Evolutionary conservation across 805 yeast genomes (phyloP).

Genomic region (Kuraishia hungarica): DNA sequence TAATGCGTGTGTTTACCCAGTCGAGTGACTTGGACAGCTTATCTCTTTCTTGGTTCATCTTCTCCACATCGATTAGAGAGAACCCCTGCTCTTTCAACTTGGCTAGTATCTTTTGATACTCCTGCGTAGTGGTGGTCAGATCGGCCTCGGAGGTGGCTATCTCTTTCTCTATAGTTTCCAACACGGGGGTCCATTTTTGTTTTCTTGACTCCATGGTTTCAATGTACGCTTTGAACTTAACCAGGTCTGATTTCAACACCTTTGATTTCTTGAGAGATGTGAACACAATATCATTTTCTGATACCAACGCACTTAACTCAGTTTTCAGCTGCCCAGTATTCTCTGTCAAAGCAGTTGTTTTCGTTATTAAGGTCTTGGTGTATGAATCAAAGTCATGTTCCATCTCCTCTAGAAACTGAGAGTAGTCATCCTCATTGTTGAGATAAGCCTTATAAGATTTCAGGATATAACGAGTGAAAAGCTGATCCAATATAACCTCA

Average conservation of each 20-base stretch:
- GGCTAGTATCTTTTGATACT: conserved; percentile 30
- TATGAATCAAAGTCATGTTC: conserved; percentile 44
- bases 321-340: conserved; percentile 31
- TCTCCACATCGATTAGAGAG: conserved; percentile 55
- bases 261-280: conserved; percentile 46
- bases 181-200: conserved; percentile 50
- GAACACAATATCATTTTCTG: conserved; percentile 37
- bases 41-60: conserved; percentile 54
- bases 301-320: conserved; percentile 31
- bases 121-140: conserved; percentile 26
- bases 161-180: conserved; percentile 51
- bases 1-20: neutral
- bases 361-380: conserved; percentile 37
- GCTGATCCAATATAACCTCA: conserved; percentile 34
- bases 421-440: conserved; percentile 52
- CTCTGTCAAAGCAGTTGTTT: conserved; percentile 30
- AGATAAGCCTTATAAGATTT: conserved; percentile 63
- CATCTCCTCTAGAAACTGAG: conserved; percentile 46
- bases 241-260: conserved; percentile 63
- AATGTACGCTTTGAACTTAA: conserved; percentile 65
- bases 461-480: conserved; percentile 52
- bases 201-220: conserved; percentile 59
- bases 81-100: conserved; percentile 47
- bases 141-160: conserved; percentile 34
- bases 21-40: conserved; percentile 31